Evolutionary conservation across 192 early-diverging fungal genomes (phyloP).

Genomic region (Dissophora ornata): DNA sequence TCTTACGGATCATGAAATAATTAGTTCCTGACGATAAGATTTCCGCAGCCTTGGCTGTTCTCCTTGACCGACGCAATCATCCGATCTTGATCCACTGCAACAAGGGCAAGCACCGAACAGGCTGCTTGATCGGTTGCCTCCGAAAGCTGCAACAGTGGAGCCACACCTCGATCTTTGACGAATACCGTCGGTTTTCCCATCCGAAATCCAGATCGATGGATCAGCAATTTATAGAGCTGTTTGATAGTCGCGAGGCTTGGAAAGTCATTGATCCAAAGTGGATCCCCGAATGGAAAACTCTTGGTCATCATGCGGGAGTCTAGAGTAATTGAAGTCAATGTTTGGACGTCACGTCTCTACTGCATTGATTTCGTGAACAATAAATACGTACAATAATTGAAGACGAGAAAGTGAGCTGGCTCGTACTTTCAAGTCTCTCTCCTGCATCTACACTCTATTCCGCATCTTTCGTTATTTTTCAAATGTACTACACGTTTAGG

Average conservation of each 20-base stretch:
- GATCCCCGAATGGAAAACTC: constrained; percentile 77
- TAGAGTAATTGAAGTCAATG: constrained; percentile 2
- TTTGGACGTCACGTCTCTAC: no score
- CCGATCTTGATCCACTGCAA: constrained; percentile 96
- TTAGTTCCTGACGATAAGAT: constrained; percentile 73
- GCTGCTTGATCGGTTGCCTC: constrained; percentile 94
- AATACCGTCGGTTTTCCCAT: constrained; percentile 92
- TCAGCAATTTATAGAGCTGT: constrained; percentile 88
- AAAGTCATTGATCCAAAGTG: constrained; percentile 65
- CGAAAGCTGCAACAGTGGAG: constrained; percentile 96
- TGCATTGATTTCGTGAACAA: background rate
- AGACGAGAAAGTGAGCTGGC: background rate
- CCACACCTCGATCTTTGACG: constrained; percentile 96
- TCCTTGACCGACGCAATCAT: constrained; percentile 77
- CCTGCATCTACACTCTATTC: no score
- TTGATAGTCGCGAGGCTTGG: constrained; percentile 76
- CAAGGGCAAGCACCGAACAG: constrained; percentile 98
- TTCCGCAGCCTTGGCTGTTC: constrained; percentile 63
- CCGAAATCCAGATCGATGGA: constrained; percentile 88
- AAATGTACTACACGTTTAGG: no score
- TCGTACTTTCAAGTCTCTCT: background rate
- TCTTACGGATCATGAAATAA: background rate
- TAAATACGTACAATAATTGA: background rate
- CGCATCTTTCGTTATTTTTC: no score
- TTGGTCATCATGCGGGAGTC: constrained; percentile 46